Evolutionary conservation across 495 filamentous ascomycete species (phyloP).

Genomic region (Pyronema omphalodes): DNA sequence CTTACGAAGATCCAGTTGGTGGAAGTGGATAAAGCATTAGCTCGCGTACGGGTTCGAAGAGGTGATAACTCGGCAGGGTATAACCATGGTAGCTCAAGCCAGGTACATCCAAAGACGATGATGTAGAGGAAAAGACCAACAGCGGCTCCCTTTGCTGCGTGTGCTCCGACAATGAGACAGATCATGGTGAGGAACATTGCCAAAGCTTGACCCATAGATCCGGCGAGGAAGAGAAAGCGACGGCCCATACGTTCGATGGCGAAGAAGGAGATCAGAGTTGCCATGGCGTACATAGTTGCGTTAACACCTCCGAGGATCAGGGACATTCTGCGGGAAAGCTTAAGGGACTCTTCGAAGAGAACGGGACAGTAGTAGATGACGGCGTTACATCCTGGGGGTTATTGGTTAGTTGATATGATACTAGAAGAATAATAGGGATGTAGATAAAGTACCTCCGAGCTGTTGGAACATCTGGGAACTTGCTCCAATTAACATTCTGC

Average conservation of each 20-base stretch:
- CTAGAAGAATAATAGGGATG: slow-evolving; percentile 53
- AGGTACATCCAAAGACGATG: slow-evolving; percentile 5
- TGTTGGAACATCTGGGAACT: slow-evolving; percentile 6
- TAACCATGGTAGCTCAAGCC: slow-evolving; percentile 31
- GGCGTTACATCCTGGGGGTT: slow-evolving; percentile 38
- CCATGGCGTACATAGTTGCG: slow-evolving; percentile 54
- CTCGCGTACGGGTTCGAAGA: slow-evolving; percentile 49
- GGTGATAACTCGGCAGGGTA: slow-evolving; percentile 50
- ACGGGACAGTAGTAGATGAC: slow-evolving; percentile 65
- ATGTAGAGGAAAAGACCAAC: slow-evolving; percentile 21
- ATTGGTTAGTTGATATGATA: slow-evolving; percentile 59
- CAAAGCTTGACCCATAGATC: slow-evolving; percentile 44
- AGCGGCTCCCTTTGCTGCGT: slow-evolving; percentile 4
- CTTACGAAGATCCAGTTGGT: slow-evolving; percentile 19
- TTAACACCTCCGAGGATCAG: slow-evolving; percentile 55
- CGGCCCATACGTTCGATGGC: slow-evolving; percentile 53
- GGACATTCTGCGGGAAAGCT: slow-evolving; percentile 36
- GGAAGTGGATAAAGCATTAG: slow-evolving; percentile 28
- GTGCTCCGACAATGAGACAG: slow-evolving; percentile 38
- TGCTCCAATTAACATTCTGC: slow-evolving; percentile 32
- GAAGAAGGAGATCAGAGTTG: slow-evolving; percentile 57
- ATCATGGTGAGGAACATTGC: slow-evolving; percentile 55
- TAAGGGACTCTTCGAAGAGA: slow-evolving; percentile 46
- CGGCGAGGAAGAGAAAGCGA: slow-evolving; percentile 47
- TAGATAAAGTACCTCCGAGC: slow-evolving; percentile 39